Evolutionary conservation across 352 stramenopile genomes (phyloP).

Genomic region (Pythium vanterpoolii): DNA sequence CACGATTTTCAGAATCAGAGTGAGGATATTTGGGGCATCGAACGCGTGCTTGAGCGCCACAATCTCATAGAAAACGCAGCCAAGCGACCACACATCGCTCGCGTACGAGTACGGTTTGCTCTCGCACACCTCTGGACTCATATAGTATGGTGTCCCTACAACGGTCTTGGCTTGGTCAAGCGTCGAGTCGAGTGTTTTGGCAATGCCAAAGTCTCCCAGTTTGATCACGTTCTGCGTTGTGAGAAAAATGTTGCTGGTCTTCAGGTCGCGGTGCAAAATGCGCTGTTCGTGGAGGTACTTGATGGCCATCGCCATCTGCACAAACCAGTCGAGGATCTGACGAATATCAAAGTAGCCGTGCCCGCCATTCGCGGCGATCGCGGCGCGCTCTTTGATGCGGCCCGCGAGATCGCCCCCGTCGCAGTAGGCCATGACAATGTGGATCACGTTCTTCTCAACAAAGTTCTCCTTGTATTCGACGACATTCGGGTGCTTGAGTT

Average conservation of each 20-base stretch:
- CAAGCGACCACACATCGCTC: constrained; percentile 92
- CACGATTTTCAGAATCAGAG: constrained; percentile 81
- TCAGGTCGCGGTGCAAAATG: constrained; percentile 92
- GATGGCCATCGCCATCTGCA: constrained; percentile 93
- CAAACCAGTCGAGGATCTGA: constrained; percentile 86
- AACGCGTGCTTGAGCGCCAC: constrained; percentile 82
- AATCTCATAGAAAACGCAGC: constrained; percentile 90
- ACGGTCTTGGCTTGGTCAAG: constrained; percentile 87
- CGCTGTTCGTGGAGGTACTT: constrained; percentile 92
- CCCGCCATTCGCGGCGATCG: constrained; percentile 25
- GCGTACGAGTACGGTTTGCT: constrained; percentile 91
- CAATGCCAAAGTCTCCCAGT: constrained; percentile 93
- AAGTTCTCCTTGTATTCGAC: constrained; percentile 94
- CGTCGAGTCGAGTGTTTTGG: constrained; percentile 78
- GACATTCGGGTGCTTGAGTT: constrained; percentile 92
- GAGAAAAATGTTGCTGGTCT: constrained; percentile 93
- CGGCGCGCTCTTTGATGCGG: constrained; percentile 54
- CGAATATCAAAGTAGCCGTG: constrained; percentile 53
- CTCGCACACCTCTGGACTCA: constrained; percentile 92
- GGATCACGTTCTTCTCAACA: constrained; percentile 72
- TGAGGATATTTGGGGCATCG: constrained; percentile 80
- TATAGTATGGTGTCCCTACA: constrained; percentile 93
- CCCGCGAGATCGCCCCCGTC: constrained; percentile 86
- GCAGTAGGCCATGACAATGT: constrained; percentile 96
- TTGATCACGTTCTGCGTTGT: constrained; percentile 87